Evolutionary conservation across 805 yeast genomes (phyloP), one percentile per base, ranked within the genome.

Genomic region (Ogataea thermomethanolica): DNA sequence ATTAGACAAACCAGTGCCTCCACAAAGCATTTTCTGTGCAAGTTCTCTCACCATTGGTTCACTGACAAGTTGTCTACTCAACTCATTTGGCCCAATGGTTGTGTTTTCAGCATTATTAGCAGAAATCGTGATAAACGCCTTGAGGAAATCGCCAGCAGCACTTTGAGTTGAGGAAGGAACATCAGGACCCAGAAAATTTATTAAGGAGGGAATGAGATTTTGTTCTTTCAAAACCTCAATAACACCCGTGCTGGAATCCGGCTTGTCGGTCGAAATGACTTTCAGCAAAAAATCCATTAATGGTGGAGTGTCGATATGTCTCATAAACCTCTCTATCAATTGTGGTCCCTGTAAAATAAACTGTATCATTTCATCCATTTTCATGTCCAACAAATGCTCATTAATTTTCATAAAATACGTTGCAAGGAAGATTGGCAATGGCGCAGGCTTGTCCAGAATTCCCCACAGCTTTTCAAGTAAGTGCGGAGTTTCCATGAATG

Each of bases 31-130:
- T 48, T 85, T 78, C 13, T 78, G 64, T 20, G 90, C 84, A 49
- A 93, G 69, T 45, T 74, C 72, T 44, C 74, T 69, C 51, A 89
- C 74, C 45, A 85, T 76, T 28, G 75, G 71, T 29, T 80, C 80
- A 12, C 95, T 82, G 10, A 90, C 97, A 24, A 93, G 70, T 61
- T 91, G 91, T 49, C 99, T 74, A 3, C 96, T 88, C 27, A 93
- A 70, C 58, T 88, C 96, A 58, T 93, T 93, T 2, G 99, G 98
- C 1, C 99, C 99, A 39, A 93, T 86, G 8, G 95, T 85, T 2
- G 95, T 84, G 48, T 86, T 90, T 43, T 88, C 88, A 32, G 88
- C 84, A 44, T 85, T 87, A 56, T 91, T 93, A 7, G 97, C 96
- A 30, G 96, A 87, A 24, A 93, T 86, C 2, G 97, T 84, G 25